These are phyloP conservation scores for Tricholoma hemisulphureum DNA, from an alignment of 768 basidiomycete species.

Conservation along the genomic window DNA sequence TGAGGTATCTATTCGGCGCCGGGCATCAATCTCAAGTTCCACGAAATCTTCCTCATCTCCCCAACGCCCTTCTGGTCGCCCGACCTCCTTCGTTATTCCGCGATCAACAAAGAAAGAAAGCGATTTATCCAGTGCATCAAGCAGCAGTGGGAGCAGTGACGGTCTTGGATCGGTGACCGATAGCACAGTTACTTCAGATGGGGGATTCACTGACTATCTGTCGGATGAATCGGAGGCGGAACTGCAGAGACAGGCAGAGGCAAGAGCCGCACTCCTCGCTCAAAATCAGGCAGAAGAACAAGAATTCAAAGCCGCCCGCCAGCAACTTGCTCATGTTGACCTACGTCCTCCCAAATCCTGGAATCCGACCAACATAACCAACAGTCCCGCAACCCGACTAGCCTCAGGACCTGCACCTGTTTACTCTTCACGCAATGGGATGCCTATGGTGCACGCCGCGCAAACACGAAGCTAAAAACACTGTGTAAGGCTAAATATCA, in stretches of 20 bases:
- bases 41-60: slow-evolving; percentile 18
- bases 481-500: slow-evolving; percentile 1
- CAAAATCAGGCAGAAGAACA: slow-evolving; percentile 77
- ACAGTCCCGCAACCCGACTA: slow-evolving; percentile 22
- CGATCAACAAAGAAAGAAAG: slow-evolving; percentile 33
- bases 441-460: slow-evolving; percentile 4
- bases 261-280: slow-evolving; percentile 72
- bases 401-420: slow-evolving; percentile 8
- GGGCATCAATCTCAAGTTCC: slow-evolving; percentile 28
- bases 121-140: slow-evolving; percentile 48
- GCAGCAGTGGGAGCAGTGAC: slow-evolving; percentile 63
- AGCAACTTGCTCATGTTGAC: slow-evolving; percentile 72
- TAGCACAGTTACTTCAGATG: slow-evolving; percentile 80
- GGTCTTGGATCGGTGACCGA: slow-evolving; percentile 65
- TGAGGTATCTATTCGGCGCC: slow-evolving; percentile 24
- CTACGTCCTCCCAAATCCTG: slow-evolving; percentile 76
- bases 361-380: slow-evolving; percentile 53
- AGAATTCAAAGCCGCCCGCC: slow-evolving; percentile 78
- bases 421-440: slow-evolving; percentile 1
- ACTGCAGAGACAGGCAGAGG: slow-evolving; percentile 82
- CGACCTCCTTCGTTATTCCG: slow-evolving; percentile 28
- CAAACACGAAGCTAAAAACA: slow-evolving; percentile 4
- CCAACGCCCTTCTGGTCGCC: slow-evolving; percentile 23
- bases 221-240: slow-evolving; percentile 94
- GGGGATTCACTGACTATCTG: slow-evolving; percentile 85